These are phyloP conservation scores for Dianthus caryophyllus DNA, from an alignment of 148 eudicot species.

Conservation along the genomic window DNA sequence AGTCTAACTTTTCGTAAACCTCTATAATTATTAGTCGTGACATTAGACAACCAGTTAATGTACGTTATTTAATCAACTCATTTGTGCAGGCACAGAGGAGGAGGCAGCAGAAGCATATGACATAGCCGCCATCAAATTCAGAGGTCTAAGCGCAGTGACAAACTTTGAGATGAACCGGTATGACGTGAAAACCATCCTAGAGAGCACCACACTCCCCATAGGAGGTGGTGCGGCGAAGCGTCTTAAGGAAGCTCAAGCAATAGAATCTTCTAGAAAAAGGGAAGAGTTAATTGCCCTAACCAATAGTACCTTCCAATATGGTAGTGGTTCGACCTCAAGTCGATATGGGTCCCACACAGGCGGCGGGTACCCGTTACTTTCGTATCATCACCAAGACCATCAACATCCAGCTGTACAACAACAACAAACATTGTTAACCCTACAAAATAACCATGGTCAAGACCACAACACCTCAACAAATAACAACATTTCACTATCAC, in stretches of 20 bases:
- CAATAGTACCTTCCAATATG: slow-evolving; percentile 38
- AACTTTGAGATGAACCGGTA: slow-evolving; percentile 95
- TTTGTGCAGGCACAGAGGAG: slow-evolving; percentile 73
- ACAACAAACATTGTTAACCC: slow-evolving; percentile 34
- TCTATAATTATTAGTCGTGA: background rate
- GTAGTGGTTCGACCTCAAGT: slow-evolving; percentile 21
- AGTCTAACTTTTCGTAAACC: slow-evolving; percentile 18
- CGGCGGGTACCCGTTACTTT: slow-evolving; percentile 49
- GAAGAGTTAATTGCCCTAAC: slow-evolving; percentile 63
- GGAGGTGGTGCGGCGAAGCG: slow-evolving; percentile 97
- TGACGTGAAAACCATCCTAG: slow-evolving; percentile 85
- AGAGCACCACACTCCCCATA: slow-evolving; percentile 83
- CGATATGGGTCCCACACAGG: slow-evolving; percentile 25
- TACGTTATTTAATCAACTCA: too few relatives aligned
- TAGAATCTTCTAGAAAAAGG: slow-evolving; percentile 78
- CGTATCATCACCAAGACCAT: slow-evolving; percentile 37
- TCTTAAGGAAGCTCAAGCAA: slow-evolving; percentile 84
- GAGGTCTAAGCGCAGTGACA: slow-evolving; percentile 91
- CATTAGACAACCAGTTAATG: too few relatives aligned
- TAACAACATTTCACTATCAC: slow-evolving; percentile 28
- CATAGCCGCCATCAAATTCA: slow-evolving; percentile 90
- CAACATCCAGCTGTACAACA: slow-evolving; percentile 15
- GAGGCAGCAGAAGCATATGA: slow-evolving; percentile 99
- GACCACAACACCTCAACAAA: slow-evolving; percentile 14
- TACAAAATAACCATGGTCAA: slow-evolving; percentile 47